Evolutionary conservation across 257 asterid genomes (phyloP).

Genomic region (Capsicum baccatum): DNA sequence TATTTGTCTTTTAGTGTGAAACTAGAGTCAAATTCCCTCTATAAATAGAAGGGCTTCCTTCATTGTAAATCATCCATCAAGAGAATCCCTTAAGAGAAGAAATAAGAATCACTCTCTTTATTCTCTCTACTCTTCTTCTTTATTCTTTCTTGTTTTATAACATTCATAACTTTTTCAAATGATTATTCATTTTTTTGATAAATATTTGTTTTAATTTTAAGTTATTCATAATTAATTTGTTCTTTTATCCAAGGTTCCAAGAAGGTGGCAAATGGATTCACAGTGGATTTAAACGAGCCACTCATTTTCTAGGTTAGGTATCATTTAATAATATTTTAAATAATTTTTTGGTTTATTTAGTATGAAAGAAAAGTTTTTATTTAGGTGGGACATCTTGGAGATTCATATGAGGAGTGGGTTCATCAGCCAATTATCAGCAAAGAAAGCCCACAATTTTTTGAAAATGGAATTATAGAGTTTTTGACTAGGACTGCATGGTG

Average conservation of each 20-base stretch:
- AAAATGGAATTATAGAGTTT: slow-evolving; percentile 80
- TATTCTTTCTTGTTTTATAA: too few relatives aligned
- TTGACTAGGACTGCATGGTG: slow-evolving; percentile 81
- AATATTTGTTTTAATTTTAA: neutral
- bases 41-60: too few relatives aligned
- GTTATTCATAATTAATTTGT: neutral
- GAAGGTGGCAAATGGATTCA: slow-evolving; percentile 70
- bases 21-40: too few relatives aligned
- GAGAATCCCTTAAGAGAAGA: too few relatives aligned
- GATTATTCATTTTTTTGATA: neutral
- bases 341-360: neutral
- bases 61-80: too few relatives aligned
- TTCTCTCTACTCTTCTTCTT: too few relatives aligned
- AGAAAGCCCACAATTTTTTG: slow-evolving; percentile 90
- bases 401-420: slow-evolving; percentile 90
- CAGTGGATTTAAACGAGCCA: slow-evolving; percentile 82
- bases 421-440: slow-evolving; percentile 90
- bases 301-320: slow-evolving; percentile 77
- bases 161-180: neutral
- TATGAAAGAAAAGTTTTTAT: neutral
- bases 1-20: too few relatives aligned
- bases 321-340: neutral
- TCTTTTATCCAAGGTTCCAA: neutral
- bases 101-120: too few relatives aligned
- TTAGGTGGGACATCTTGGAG: slow-evolving; percentile 96